These are phyloP conservation scores for Chlamydomonas schloesseri DNA, from an alignment of 139 green algal species.

Conservation along the genomic window DNA sequence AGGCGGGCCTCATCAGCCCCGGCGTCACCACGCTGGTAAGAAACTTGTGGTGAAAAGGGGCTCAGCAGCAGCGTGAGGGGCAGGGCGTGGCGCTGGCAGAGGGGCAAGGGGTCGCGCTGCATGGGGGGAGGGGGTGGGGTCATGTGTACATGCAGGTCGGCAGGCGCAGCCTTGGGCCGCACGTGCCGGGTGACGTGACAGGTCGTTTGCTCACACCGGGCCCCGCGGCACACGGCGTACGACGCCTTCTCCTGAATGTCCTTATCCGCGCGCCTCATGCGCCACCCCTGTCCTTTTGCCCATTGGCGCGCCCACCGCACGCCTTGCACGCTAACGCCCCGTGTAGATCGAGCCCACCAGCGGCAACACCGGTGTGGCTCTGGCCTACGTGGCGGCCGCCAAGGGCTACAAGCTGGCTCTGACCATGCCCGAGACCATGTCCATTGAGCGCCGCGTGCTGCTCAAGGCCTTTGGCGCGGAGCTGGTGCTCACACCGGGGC, in stretches of 20 bases:
- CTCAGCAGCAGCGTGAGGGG: background rate
- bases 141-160: too few species aligned
- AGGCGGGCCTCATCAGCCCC: slow-evolving; percentile 83
- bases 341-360: slow-evolving; percentile 91
- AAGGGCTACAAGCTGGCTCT: slow-evolving; percentile 96
- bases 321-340: too few species aligned
- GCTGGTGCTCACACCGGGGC: slow-evolving; percentile 81
- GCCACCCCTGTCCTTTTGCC: too few species aligned
- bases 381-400: slow-evolving; percentile 94
- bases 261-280: too few species aligned
- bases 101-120: too few species aligned
- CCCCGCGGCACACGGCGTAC: too few species aligned
- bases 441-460: slow-evolving; percentile 91
- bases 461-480: slow-evolving; percentile 77
- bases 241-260: too few species aligned
- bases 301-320: too few species aligned
- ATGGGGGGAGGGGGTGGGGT: too few species aligned
- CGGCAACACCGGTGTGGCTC: slow-evolving; percentile 94
- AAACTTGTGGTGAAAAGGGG: background rate
- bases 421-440: slow-evolving; percentile 98
- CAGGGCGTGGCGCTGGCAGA: background rate
- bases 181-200: too few species aligned
- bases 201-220: too few species aligned
- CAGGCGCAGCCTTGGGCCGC: too few species aligned
- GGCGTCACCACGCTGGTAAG: slow-evolving; percentile 80